A percentile compares a stretch with the other conserved stretches of the same genome.
phyloP scores from a whole-genome alignment of 164 flowering plant species.

The Vitis vinifera region DNA sequence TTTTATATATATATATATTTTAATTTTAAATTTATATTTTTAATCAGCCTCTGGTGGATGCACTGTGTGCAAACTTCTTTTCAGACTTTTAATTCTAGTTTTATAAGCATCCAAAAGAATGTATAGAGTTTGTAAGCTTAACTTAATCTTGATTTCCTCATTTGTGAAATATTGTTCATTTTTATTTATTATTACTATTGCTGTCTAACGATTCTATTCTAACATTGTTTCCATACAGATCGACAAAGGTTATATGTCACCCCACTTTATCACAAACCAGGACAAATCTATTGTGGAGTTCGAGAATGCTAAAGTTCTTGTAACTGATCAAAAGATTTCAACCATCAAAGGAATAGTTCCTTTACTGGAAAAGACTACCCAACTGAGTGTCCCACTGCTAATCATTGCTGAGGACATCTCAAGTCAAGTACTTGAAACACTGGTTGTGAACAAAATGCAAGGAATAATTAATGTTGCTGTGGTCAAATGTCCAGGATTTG shows the following conservation, averaged over 20 bases:
- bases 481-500: slow-evolving; percentile 79
- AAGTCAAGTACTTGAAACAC: slow-evolving; percentile 56
- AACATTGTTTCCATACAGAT: slow-evolving; percentile 47
- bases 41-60: no score
- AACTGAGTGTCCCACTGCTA: slow-evolving; percentile 79
- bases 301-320: slow-evolving; percentile 77
- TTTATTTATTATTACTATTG: not conserved
- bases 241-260: slow-evolving; percentile 90
- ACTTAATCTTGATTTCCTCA: not conserved
- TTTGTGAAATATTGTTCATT: not conserved
- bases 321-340: slow-evolving; percentile 79
- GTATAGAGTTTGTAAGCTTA: no score
- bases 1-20: no score
- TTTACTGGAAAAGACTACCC: slow-evolving; percentile 75
- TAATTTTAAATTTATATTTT: no score
- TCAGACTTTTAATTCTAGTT: no score
- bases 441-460: slow-evolving; percentile 64
- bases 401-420: slow-evolving; percentile 85
- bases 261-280: slow-evolving; percentile 71
- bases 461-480: slow-evolving; percentile 78
- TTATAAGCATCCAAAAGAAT: no score
- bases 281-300: slow-evolving; percentile 72
- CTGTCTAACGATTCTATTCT: slow-evolving; percentile 17
- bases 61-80: no score
- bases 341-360: slow-evolving; percentile 67